Evolutionary conservation across 2,329 filamentous ascomycete genomes (phyloP).

Genomic region (Neurospora sp.): DNA sequence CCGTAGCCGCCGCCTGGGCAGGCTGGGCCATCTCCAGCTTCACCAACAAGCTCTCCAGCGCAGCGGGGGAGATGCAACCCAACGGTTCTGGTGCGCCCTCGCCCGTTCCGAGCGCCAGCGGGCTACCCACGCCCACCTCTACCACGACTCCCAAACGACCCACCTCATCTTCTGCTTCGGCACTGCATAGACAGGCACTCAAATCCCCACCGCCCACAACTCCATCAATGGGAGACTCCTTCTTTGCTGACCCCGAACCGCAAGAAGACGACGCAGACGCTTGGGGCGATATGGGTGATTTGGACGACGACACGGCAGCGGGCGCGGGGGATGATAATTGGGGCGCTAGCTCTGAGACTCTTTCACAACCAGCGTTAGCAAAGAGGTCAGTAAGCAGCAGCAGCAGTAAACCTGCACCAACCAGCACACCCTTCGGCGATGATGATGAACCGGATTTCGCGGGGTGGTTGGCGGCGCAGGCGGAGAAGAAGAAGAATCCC

Average conservation of each 20-base stretch:
- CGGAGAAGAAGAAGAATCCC: conserved; percentile 53
- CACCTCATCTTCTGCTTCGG: conserved; percentile 38
- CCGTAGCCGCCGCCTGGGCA: conserved; percentile 58
- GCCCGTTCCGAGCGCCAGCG: conserved; percentile 27
- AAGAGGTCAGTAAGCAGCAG: conserved; percentile 2
- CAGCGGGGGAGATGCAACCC: conserved; percentile 75
- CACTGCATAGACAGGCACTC: conserved; percentile 50
- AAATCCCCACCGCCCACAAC: conserved; percentile 38
- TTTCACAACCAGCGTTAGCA: neutral
- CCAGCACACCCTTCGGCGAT: conserved; percentile 44
- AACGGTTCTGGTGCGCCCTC: conserved; percentile 24
- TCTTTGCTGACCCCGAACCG: conserved; percentile 45
- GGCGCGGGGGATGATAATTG: conserved; percentile 30
- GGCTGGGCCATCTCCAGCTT: conserved; percentile 99
- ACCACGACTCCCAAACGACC: conserved; percentile 19
- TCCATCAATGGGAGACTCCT: conserved; percentile 37
- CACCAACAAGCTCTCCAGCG: conserved; percentile 81
- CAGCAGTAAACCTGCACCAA: neutral
- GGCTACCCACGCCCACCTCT: conserved; percentile 25
- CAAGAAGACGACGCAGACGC: conserved; percentile 58
- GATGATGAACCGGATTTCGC: conserved; percentile 90
- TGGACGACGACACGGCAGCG: conserved; percentile 45
- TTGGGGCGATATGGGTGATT: conserved; percentile 67
- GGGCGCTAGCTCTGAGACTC: conserved; percentile 23
- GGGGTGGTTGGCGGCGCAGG: conserved; percentile 84